phyloP scores from a whole-genome alignment of 2,329 filamentous ascomycete species.

The Thermochaetoides dissita region DNA sequence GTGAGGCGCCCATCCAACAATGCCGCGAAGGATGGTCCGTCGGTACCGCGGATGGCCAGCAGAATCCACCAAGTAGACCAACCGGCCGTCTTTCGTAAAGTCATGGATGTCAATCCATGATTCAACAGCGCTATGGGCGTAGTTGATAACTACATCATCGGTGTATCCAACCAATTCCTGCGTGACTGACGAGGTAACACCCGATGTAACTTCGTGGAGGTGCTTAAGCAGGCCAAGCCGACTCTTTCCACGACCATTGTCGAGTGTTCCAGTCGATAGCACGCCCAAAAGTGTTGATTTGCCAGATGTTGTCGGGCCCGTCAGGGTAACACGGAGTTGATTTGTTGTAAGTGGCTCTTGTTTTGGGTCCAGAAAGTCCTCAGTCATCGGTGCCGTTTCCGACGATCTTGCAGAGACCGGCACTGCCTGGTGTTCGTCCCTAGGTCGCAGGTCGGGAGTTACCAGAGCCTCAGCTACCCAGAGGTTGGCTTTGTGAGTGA shows the following conservation, averaged over 20 bases:
- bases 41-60: slow-evolving; percentile 82
- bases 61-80: slow-evolving; percentile 84
- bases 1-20: slow-evolving; percentile 93
- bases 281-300: slow-evolving; percentile 87
- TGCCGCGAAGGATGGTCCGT: slow-evolving; percentile 71
- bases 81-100: slow-evolving; percentile 53
- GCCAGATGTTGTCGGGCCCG: slow-evolving; percentile 77
- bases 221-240: slow-evolving; percentile 81
- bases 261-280: slow-evolving; percentile 71
- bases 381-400: slow-evolving; percentile 1
- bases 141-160: slow-evolving; percentile 54
- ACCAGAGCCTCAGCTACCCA: slow-evolving; percentile 86
- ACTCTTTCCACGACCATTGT: slow-evolving; percentile 86
- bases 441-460: slow-evolving; percentile 50
- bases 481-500: slow-evolving; percentile 39
- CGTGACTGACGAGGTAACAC: slow-evolving; percentile 84
- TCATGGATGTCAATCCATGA: slow-evolving; percentile 93
- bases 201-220: slow-evolving; percentile 81
- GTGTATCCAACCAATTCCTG: slow-evolving; percentile 86
- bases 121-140: slow-evolving; percentile 70
- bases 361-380: slow-evolving; percentile 17
- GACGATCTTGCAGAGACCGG: slow-evolving; percentile 1
- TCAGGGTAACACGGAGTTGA: slow-evolving; percentile 75
- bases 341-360: slow-evolving; percentile 43
- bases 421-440: slow-evolving; percentile 14